phyloP scores from a whole-genome alignment of 164 flowering plant genomes.

The Brasenia schreberi region DNA sequence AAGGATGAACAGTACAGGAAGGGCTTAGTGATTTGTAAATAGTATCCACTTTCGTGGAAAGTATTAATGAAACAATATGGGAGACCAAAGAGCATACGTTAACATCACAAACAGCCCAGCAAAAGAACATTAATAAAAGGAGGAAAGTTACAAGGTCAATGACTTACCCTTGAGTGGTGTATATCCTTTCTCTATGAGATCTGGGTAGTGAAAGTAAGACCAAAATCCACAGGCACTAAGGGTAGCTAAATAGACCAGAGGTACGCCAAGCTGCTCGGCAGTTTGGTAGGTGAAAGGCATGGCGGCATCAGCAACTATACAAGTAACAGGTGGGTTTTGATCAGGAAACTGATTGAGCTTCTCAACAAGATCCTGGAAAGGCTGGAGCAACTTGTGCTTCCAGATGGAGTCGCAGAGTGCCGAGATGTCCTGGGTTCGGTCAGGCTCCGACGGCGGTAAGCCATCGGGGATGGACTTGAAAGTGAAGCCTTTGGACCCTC shows the following conservation, averaged over 20 bases:
- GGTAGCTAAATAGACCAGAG: conserved; percentile 16
- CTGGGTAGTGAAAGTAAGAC: conserved; percentile 11
- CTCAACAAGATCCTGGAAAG: conserved; percentile 17
- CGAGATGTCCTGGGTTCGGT: conserved; percentile 26
- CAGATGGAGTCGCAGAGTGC: conserved; percentile 14
- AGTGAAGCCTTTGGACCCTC: conserved; percentile 16
- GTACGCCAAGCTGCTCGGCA: conserved; percentile 16
- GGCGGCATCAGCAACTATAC: conserved; percentile 16
- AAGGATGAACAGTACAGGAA: no score
- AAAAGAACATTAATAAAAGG: no score
- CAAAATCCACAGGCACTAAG: conserved; percentile 21
- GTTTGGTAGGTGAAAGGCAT: conserved; percentile 21
- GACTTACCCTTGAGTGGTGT: conserved; percentile 30
- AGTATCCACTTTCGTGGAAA: no score
- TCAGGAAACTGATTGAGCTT: conserved; percentile 10
- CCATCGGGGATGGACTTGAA: conserved; percentile 27
- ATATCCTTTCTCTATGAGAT: conserved; percentile 17
- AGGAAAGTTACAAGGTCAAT: no score
- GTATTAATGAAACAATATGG: no score
- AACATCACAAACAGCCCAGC: no score
- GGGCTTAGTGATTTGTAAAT: no score
- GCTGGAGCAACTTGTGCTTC: conserved; percentile 12
- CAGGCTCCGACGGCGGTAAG: conserved; percentile 24
- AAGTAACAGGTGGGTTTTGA: conserved; percentile 10
- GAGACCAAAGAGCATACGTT: no score